Evolutionary conservation across 1,284 basidiomycete genomes (phyloP).

Genomic region (Ceratobasidium sp.): DNA sequence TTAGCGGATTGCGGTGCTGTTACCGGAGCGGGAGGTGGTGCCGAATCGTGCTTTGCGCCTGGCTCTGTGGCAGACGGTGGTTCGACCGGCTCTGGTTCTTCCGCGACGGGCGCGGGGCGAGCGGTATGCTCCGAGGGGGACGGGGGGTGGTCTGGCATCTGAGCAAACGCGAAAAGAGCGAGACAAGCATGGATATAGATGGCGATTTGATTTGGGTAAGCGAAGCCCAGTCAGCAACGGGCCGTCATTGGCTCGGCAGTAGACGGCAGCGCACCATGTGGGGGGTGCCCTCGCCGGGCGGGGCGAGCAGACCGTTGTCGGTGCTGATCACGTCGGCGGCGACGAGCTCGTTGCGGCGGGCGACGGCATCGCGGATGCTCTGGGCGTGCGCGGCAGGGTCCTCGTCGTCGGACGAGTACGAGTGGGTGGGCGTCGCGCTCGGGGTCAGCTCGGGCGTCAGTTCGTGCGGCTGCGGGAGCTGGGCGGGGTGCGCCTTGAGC

Average conservation of each 20-base stretch:
- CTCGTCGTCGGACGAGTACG: slow-evolving; percentile 10
- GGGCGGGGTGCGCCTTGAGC: neutral
- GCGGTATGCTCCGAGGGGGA: slow-evolving; percentile 11
- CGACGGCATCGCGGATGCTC: slow-evolving; percentile 7
- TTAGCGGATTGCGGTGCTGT: slow-evolving; percentile 5
- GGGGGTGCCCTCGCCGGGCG: neutral
- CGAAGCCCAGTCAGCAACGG: slow-evolving; percentile 36
- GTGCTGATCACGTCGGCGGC: neutral
- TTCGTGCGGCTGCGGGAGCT: slow-evolving; percentile 22
- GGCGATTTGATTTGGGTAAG: slow-evolving; percentile 39
- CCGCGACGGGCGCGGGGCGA: neutral
- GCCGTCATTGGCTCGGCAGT: slow-evolving; percentile 41
- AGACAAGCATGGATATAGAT: slow-evolving; percentile 23
- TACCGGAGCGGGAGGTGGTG: neutral
- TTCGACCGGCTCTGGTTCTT: neutral
- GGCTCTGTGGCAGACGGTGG: slow-evolving; percentile 3
- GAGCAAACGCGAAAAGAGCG: slow-evolving; percentile 30
- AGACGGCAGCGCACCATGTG: slow-evolving; percentile 30
- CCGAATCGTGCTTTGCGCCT: neutral
- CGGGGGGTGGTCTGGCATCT: slow-evolving; percentile 37
- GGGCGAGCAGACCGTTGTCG: slow-evolving; percentile 1
- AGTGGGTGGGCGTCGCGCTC: slow-evolving; percentile 5
- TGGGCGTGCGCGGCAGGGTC: slow-evolving; percentile 16
- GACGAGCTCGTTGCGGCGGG: slow-evolving; percentile 13
- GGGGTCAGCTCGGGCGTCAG: slow-evolving; percentile 36